Percentiles rank a stretch among this genome's conserved stretches.
phyloP scores from a whole-genome alignment of 1,284 basidiomycete species.

The Papiliotrema terrestris region DNA sequence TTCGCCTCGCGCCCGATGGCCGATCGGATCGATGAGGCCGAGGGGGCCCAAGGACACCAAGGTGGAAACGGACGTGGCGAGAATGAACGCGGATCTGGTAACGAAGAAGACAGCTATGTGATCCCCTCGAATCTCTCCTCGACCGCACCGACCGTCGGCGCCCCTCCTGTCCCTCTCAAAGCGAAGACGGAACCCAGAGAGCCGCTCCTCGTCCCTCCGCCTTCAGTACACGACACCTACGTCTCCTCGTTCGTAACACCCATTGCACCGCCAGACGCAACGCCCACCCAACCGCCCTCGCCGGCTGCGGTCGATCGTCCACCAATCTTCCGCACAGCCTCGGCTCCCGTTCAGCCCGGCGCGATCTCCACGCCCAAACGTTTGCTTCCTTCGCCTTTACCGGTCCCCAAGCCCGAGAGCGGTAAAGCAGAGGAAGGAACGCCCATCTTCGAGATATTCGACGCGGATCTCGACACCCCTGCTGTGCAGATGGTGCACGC shows the following conservation, averaged over 20 bases:
- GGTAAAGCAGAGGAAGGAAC: slow-evolving; percentile 5
- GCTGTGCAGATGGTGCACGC: slow-evolving; percentile 22
- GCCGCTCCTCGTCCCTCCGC: slow-evolving; percentile 7
- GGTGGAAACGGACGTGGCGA: neutral
- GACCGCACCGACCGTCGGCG: neutral
- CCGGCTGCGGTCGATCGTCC: slow-evolving; percentile 6
- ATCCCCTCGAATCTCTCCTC: neutral
- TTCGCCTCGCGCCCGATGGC: neutral
- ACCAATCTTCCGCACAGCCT: slow-evolving; percentile 6
- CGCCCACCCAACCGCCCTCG: slow-evolving; percentile 10
- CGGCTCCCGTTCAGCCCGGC: slow-evolving; percentile 13
- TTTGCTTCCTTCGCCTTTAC: neutral
- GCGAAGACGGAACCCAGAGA: neutral
- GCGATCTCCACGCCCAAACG: neutral
- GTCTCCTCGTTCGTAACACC: slow-evolving; percentile 10
- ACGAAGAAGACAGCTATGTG: neutral
- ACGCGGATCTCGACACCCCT: slow-evolving; percentile 20
- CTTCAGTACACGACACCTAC: slow-evolving; percentile 12
- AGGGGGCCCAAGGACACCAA: neutral
- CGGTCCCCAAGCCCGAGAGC: neutral
- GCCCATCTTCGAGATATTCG: slow-evolving; percentile 35
- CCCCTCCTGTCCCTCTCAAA: neutral
- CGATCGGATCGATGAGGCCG: neutral
- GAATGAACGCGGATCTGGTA: neutral
- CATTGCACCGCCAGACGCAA: neutral